phyloP scores from a whole-genome alignment of 148 eudicot species.

The Chenopodium album region DNA sequence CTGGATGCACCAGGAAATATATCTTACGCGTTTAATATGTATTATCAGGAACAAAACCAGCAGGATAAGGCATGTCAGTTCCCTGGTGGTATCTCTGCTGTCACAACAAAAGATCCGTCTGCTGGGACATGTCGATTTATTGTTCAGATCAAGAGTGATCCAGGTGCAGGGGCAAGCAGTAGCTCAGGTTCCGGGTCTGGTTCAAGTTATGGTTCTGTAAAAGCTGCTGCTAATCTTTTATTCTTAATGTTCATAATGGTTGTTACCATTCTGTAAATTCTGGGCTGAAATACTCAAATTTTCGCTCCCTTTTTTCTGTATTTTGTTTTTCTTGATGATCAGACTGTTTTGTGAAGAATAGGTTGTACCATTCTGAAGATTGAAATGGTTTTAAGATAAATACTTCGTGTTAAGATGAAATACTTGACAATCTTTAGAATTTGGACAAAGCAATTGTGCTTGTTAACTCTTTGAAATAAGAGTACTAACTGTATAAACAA shows the following conservation, averaged over 20 bases:
- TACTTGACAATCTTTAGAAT: neutral
- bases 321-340: neutral
- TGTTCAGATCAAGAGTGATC: constrained; percentile 43
- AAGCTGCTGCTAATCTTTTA: constrained; percentile 21
- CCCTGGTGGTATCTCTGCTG: constrained; percentile 40
- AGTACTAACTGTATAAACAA: no score
- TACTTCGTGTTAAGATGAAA: neutral
- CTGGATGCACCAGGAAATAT: constrained; percentile 48
- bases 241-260: constrained; percentile 23
- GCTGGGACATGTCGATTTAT: constrained; percentile 53
- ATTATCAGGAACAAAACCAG: constrained; percentile 67
- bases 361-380: neutral
- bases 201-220: constrained; percentile 8
- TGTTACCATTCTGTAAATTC: constrained; percentile 8
- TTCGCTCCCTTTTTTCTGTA: neutral
- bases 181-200: constrained; percentile 10
- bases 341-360: constrained; percentile 3
- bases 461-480: neutral
- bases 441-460: neutral
- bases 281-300: neutral
- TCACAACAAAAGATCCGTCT: constrained; percentile 63
- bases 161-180: constrained; percentile 6
- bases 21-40: constrained; percentile 50
- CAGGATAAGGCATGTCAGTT: constrained; percentile 60
- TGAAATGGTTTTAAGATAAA: neutral